phyloP scores from a whole-genome alignment of 75 land plant species.

The Ceratopteris richardii region DNA sequence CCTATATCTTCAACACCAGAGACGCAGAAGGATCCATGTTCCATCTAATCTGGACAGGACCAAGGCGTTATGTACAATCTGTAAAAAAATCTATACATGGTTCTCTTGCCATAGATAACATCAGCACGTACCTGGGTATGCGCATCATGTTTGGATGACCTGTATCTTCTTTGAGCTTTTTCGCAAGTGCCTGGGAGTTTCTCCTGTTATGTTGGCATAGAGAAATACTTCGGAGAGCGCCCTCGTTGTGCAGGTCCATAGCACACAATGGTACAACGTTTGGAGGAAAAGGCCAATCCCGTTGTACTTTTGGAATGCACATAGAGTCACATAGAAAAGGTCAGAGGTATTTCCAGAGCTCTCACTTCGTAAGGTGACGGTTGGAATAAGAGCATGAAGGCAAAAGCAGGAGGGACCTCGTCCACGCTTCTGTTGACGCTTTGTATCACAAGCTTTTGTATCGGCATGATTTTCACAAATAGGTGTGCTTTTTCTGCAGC shows the following conservation, averaged over 20 bases:
- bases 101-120: no score
- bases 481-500: constrained; percentile 27
- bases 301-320: not conserved
- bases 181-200: no score
- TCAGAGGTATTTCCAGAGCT: not conserved
- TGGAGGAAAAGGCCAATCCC: not conserved
- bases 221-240: no score
- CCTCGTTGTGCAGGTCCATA: not conserved
- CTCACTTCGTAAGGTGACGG: not conserved
- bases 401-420: constrained; percentile 8
- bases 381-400: constrained; percentile 1
- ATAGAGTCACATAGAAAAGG: not conserved
- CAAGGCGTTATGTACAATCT: no score
- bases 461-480: constrained; percentile 77
- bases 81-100: no score
- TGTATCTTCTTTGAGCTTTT: no score
- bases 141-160: no score
- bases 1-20: no score
- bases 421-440: constrained; percentile 38
- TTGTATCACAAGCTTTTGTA: constrained; percentile 67
- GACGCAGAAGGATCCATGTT: no score
- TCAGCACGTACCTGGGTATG: no score
- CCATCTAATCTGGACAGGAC: no score
- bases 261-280: not conserved
- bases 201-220: no score